Conservation (phyloP, 805 yeast genomes). For the Candida gorgasii region DNA sequence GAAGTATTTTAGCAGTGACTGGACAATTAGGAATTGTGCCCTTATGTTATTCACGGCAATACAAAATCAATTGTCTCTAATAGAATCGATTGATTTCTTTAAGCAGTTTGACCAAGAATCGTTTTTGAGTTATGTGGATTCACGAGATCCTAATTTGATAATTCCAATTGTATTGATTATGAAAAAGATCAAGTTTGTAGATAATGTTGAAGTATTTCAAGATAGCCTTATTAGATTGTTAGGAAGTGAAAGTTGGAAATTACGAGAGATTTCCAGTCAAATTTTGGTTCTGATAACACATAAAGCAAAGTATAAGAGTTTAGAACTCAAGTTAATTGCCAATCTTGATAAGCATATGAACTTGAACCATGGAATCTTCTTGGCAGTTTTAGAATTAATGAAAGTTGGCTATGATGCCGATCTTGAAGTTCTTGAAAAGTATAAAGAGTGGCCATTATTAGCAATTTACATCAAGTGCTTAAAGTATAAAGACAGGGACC, state of each 20-base stretch:
- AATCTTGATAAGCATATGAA: conserved; percentile 15
- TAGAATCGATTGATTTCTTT: conserved; percentile 69
- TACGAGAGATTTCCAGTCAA: conserved; percentile 84
- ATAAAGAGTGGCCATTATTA: conserved; percentile 32
- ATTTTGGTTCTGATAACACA: conserved; percentile 46
- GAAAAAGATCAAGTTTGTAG: conserved; percentile 59
- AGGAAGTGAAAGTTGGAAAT: conserved; percentile 66
- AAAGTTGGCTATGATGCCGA: conserved; percentile 7
- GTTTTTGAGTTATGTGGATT: conserved; percentile 38
- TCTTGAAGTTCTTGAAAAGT: background rate
- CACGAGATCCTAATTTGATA: conserved; percentile 54
- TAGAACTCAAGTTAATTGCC: conserved; percentile 46
- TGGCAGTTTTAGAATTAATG: conserved; percentile 38
- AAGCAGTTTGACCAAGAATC: conserved; percentile 56
- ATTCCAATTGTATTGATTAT: conserved; percentile 77
- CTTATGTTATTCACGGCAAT: conserved; percentile 89
- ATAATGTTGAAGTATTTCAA: conserved; percentile 53
- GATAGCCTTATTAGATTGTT: conserved; percentile 51
- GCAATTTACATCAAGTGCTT: conserved; percentile 28
- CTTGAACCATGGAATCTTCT: conserved; percentile 54
- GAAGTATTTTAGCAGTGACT: conserved; percentile 62
- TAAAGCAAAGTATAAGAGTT: conserved; percentile 53
- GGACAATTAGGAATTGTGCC: conserved; percentile 92
- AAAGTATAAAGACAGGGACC: background rate
- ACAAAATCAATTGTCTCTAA: conserved; percentile 79